Base-by-base conservation (phyloP, 805 yeast genomes). In the Cyberlindnera subsufficiens region DNA sequence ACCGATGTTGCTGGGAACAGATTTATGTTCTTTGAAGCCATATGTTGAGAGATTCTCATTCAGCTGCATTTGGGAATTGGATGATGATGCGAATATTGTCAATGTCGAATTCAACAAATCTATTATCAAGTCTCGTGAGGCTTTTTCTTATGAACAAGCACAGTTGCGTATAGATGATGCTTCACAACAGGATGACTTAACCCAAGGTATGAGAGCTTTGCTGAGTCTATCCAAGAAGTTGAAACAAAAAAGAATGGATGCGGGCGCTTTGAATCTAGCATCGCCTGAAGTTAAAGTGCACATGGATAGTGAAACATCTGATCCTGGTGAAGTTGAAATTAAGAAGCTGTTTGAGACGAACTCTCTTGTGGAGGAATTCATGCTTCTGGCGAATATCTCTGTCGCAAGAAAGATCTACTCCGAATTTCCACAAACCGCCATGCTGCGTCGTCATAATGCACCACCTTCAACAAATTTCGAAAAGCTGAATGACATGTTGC, bases 231-330 rank as follows among this genome's bases (percentile, higher is more conserved):
- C 98, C 3, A 86, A 87, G 58, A 80, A 81, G 52, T 70, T 93
- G 56, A 89, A 86, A 62, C 88, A 86, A 64, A 78, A 80, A 60
- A 77, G 99, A 63, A 66, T 90, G 56, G 91, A 84, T 50, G 93
- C 95, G 2, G 99, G 99, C 67, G 99, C 99, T 0, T 74, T 93
- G 61, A 93, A 93, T 62, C 71, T 93, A 53, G 96, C 99, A 0
- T 88, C 96, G 3, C 99, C 99, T 0, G 99, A 93, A 63, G 99
- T 93, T 38, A 91, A 91, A 64, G 96, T 93, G 31, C 93, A 89
- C 55, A 84, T 90, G 82, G 99, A 93, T 57, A 83, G 91, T 59
- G 99, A 93, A 66, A 89, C 98, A 3, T 83, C 96, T 2, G 99
- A 93, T 63, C 98, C 99, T 2, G 84, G 84, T 46, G 96, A 88